Evolutionary conservation across 2,329 filamentous ascomycete genomes (phyloP).

Genomic region (Penicillium frequentans): DNA sequence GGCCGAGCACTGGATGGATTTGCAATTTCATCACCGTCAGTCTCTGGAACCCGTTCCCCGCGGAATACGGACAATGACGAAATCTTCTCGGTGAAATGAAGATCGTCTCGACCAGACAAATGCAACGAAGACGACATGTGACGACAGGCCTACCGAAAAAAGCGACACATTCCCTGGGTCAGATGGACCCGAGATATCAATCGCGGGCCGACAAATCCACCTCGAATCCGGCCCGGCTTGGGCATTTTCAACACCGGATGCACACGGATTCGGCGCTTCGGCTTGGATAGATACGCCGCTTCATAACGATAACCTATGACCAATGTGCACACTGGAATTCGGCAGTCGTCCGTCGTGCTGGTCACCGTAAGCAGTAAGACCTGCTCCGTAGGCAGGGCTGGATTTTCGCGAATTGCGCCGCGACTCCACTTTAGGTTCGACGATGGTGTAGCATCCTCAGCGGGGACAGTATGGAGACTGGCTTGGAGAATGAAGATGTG

Average conservation of each 20-base stretch:
- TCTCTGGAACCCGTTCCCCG: background rate
- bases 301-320: background rate
- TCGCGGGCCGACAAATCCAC: slow-evolving; percentile 7
- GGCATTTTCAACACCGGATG: background rate
- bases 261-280: background rate
- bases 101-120: background rate
- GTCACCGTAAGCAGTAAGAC: slow-evolving; percentile 7
- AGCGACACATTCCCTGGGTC: background rate
- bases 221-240: background rate
- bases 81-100: background rate
- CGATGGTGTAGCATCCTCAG: background rate
- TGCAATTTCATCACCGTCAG: background rate
- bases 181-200: slow-evolving; percentile 6
- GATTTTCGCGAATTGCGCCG: background rate
- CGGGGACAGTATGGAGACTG: background rate
- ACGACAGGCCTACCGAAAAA: background rate
- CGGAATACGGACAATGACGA: background rate
- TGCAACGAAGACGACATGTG: background rate
- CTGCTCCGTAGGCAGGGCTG: background rate
- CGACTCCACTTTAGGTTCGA: slow-evolving; percentile 4
- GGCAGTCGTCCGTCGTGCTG: background rate
- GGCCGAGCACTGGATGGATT: background rate
- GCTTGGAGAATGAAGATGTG: background rate
- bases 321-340: background rate
- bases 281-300: background rate